A percentile compares a stretch with the other conserved stretches of the same genome.
Evolutionary conservation across 805 yeast species (phyloP).

Genomic region (Wickerhamomyces rabaulensis): DNA sequence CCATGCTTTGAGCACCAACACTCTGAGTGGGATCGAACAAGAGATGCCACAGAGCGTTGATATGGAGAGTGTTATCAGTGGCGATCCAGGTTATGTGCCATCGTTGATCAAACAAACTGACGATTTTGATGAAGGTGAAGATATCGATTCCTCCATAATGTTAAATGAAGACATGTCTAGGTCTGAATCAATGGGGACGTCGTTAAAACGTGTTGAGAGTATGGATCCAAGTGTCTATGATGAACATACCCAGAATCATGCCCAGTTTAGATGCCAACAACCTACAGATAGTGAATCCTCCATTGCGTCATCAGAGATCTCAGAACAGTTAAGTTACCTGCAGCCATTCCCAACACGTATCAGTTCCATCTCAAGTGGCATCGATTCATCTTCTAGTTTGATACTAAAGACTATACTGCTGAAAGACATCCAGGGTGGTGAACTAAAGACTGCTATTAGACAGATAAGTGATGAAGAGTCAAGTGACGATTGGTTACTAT

Average conservation of each 20-base stretch:
- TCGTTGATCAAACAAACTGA: constrained; percentile 1
- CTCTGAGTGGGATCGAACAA: background rate
- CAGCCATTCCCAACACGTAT: constrained; percentile 15
- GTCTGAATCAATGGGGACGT: background rate
- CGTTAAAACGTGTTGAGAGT: background rate
- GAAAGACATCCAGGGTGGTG: constrained; percentile 15
- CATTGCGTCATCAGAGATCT: constrained; percentile 1
- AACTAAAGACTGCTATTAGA: constrained; percentile 20
- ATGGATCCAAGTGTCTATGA: background rate
- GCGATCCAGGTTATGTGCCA: constrained; percentile 14
- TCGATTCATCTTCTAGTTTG: constrained; percentile 3
- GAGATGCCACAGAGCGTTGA: constrained; percentile 5
- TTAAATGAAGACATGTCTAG: background rate
- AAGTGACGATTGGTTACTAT: constrained; percentile 36
- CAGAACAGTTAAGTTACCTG: constrained; percentile 2
- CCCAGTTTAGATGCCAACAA: background rate
- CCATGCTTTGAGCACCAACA: background rate
- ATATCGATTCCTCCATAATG: background rate
- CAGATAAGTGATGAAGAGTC: constrained; percentile 15
- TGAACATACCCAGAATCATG: background rate
- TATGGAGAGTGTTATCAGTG: constrained; percentile 9
- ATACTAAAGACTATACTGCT: constrained; percentile 18
- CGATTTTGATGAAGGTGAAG: background rate
- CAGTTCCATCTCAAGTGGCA: constrained; percentile 4
- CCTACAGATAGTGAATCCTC: background rate